Evolutionary conservation across 768 basidiomycete genomes (phyloP), one percentile per base, ranked within the genome.

Genomic region (Termitomyces sp.): DNA sequence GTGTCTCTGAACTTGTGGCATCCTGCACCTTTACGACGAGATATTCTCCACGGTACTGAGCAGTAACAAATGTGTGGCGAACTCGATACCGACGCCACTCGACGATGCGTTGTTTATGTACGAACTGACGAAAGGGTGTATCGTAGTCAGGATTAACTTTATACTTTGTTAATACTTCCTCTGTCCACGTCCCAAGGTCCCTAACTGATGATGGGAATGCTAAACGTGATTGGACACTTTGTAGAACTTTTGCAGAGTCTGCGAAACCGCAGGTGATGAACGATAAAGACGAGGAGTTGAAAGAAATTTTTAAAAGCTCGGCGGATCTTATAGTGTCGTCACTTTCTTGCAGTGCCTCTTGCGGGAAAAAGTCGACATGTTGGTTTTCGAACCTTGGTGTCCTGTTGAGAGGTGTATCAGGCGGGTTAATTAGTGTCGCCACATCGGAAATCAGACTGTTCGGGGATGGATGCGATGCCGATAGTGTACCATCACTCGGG

Each of bases 41-140:
- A 16, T 57, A 51, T 57, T 57, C 56, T 32, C 48, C 48, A 5
- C 40, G 47, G 16, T 51, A 35, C 14, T 18, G 0, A 12, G 32
- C 20, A 3, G 18, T 9, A 7, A 51, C 42, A n/a, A 36, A 36
- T 22, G 6, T 57, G 22, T 14, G 30, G 3, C 10, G 40, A 8
- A 10, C 49, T 16, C 56, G 28, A 42, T 57, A 57, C 9, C 56
- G 56, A 26, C 49, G 48, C 56, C 56, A 57, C 16, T 57, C 56
- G n/a, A 57, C 16, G 9, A 57, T 16, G 12, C 32, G 56, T 10
- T 40, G 20, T 32, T 10, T 28, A 20, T 44, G 49, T 32, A 51
- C 10, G 13, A 44, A 44, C 10, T 51, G 36, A 2, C 42, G 56
- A 20, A 57, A 57, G 12, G 36, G 6, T n/a, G 33, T 13, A 32